These are phyloP conservation scores for Arabidopsis hybrid DNA, from an alignment of 441 rosid genomes.

Conservation along the genomic window DNA sequence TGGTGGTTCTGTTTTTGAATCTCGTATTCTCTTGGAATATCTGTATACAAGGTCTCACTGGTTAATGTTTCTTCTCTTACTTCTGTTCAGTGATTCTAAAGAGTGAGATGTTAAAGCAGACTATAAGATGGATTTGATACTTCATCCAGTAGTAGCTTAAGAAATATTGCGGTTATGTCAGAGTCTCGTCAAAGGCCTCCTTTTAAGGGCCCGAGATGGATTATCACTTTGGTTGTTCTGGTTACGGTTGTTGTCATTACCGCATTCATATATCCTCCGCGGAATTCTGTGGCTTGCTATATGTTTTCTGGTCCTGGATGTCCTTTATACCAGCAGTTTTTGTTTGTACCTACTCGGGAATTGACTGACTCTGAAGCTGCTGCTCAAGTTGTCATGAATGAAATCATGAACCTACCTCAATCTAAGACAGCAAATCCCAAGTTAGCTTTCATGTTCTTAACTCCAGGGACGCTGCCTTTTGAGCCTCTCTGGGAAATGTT, in stretches of 20 bases:
- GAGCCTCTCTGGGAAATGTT: slow-evolving; percentile 70
- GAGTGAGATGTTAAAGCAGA: slow-evolving; percentile 5
- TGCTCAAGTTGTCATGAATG: slow-evolving; percentile 66
- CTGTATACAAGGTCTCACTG: not conserved
- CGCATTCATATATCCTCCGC: slow-evolving; percentile 60
- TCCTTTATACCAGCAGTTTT: slow-evolving; percentile 49
- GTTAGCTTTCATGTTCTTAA: slow-evolving; percentile 71
- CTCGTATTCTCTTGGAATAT: not conserved
- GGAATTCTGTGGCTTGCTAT: slow-evolving; percentile 60
- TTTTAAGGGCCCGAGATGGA: slow-evolving; percentile 70
- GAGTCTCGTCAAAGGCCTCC: slow-evolving; percentile 60
- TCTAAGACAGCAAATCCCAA: slow-evolving; percentile 47
- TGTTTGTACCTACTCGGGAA: slow-evolving; percentile 57
- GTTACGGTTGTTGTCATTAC: slow-evolving; percentile 61
- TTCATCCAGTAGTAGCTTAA: slow-evolving; percentile 39
- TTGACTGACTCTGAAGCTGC: slow-evolving; percentile 64
- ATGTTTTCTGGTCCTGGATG: slow-evolving; percentile 69
- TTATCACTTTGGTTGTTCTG: slow-evolving; percentile 59
- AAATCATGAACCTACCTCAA: slow-evolving; percentile 55
- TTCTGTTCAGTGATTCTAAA: slow-evolving; percentile 28
- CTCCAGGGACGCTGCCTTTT: slow-evolving; percentile 63
- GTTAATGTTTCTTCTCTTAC: not conserved
- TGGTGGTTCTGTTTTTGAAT: not conserved
- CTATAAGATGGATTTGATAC: slow-evolving; percentile 15
- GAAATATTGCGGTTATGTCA: slow-evolving; percentile 48